Percentiles rank a stretch among this genome's conserved stretches.
Conservation (phyloP, 768 basidiomycete species). For the Dentipellis fragilis region DNA sequence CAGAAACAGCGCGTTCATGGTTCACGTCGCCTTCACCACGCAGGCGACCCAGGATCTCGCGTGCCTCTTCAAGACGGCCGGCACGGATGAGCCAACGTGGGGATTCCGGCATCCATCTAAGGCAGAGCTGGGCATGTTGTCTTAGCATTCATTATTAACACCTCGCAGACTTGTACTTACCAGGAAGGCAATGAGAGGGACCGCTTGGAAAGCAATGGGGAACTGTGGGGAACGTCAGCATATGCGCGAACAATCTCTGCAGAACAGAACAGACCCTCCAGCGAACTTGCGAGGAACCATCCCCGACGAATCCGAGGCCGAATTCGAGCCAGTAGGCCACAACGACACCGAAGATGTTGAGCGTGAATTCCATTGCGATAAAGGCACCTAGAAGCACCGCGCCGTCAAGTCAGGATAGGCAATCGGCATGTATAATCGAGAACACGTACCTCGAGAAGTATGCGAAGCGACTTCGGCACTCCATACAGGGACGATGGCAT, state of each 20-base stretch:
- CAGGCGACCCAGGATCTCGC: constrained; percentile 24
- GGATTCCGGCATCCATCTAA: constrained; percentile 24
- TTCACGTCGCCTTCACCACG: constrained; percentile 20
- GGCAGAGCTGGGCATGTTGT: constrained; percentile 6
- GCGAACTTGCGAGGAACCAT: constrained; percentile 28
- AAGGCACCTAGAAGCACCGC: constrained; percentile 25
- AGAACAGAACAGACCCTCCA: neutral
- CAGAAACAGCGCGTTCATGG: constrained; percentile 18
- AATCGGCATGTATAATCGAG: too few species aligned
- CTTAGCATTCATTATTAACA: neutral
- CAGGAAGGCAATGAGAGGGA: constrained; percentile 27
- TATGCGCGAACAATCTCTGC: neutral
- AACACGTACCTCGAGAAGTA: constrained; percentile 25
- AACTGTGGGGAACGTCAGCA: constrained; percentile 18
- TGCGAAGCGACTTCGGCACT: constrained; percentile 35
- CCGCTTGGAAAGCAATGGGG: constrained; percentile 35
- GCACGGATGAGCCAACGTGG: constrained; percentile 30
- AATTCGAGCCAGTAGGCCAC: constrained; percentile 39
- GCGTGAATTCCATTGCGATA: constrained; percentile 33
- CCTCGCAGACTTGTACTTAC: neutral
- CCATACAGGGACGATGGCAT: constrained; percentile 36
- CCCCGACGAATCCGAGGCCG: constrained; percentile 32
- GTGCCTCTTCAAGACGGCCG: constrained; percentile 28
- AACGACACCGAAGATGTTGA: constrained; percentile 31
- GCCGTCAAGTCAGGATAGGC: neutral